Base-by-base conservation (phyloP, 2,329 filamentous ascomycete species). In the Aspergillus sojae region DNA sequence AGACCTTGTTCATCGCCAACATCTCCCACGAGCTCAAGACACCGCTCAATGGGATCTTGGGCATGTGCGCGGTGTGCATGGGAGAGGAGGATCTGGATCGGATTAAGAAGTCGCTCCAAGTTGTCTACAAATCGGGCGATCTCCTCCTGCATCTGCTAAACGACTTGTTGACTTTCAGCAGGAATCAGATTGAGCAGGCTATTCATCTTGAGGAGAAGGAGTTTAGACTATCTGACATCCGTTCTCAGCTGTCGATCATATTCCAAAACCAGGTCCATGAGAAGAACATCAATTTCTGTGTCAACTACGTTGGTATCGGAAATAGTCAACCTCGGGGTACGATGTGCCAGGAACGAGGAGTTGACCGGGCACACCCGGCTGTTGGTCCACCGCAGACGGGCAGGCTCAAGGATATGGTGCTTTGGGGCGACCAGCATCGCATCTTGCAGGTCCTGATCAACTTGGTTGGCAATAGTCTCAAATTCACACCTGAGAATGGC, bases 1-100 rank as follows among this genome's bases (percentile, higher is more conserved):
- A 97, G 80, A 97, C 94, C 0, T 80, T 97, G 5, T 97, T 97
- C 78, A 96, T 97, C 67, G 94, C 94, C n/a, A 97, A 97, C 70
- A 96, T 97, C 52, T 87, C 71, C 1, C 84, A 89, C 68, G 87
- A 97, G 76, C 84, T 97, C 30, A 96, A 96, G 77, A 97, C 94
- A 1, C 94, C 94, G 0, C 80, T 97, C 14, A 97, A 97, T 74
- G 94, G 93, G 3, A 97, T 97, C 61, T 80, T 97, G 65, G 94
- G 94, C 63, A 95, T 97, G 90, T 94, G 91, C 69, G 91, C 93
- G 0, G 91, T 97, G 0, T 95, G 92, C 77, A 95, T 97, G 92
- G 91, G 93, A 67, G 93, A 97, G 75, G 89, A 94, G 56, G 92
- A 96, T 71, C 80, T 93, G 16, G 77, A 84, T 36, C 88, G 90